These are phyloP conservation scores for Waltergamsia citrina DNA, from an alignment of 2,329 filamentous ascomycete genomes.

Conservation along the genomic window DNA sequence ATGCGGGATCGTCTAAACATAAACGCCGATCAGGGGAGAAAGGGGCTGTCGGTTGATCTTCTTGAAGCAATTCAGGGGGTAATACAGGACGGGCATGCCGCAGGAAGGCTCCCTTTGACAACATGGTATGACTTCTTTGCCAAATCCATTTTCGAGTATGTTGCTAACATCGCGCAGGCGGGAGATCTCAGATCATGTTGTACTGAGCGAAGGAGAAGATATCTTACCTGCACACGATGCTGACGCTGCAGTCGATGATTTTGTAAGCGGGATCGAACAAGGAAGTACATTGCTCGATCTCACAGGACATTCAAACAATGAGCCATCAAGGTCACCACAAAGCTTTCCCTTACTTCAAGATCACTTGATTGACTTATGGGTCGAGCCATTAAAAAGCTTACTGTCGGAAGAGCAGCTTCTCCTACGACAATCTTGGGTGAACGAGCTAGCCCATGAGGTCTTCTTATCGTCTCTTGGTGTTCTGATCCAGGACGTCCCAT, in stretches of 20 bases:
- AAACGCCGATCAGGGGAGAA: background rate
- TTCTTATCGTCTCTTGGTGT: slow-evolving; percentile 24
- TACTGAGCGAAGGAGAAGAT: too few species aligned
- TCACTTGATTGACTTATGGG: slow-evolving; percentile 20
- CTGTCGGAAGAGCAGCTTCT: slow-evolving; percentile 14
- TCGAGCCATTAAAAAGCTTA: slow-evolving; percentile 13
- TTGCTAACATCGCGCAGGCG: too few species aligned
- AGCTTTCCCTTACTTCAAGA: slow-evolving; percentile 16
- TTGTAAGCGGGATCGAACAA: too few species aligned
- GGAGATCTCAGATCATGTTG: too few species aligned
- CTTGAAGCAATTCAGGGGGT: slow-evolving; percentile 4
- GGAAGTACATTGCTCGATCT: too few species aligned
- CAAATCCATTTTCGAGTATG: too few species aligned
- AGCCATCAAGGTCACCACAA: slow-evolving; percentile 13
- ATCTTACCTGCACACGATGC: too few species aligned
- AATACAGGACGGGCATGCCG: slow-evolving; percentile 13
- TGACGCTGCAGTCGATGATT: background rate
- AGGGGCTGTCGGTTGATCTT: background rate
- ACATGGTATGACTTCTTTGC: slow-evolving; percentile 20
- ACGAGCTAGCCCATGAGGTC: slow-evolving; percentile 20
- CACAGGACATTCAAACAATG: slow-evolving; percentile 12
- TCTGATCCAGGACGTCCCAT: slow-evolving; percentile 20
- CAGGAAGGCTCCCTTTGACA: slow-evolving; percentile 16
- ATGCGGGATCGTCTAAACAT: background rate
- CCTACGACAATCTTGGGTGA: slow-evolving; percentile 15